Base-by-base conservation (phyloP, 352 stramenopile species). In the Globisporangium solare region DNA sequence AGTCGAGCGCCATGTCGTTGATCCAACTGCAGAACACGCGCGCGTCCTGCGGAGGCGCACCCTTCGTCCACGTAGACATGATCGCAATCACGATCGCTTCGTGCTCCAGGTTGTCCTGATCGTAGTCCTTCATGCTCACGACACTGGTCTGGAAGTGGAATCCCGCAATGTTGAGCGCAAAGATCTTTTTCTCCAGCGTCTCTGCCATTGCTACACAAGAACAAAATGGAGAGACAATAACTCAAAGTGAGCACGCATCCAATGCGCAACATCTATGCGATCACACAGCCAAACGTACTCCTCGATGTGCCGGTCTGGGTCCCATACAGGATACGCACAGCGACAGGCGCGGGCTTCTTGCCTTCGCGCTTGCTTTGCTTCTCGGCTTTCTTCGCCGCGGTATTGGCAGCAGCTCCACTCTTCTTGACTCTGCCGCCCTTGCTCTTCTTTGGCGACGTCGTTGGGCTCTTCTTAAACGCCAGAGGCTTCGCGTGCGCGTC, bases 21-120 rank as follows among this genome's bases (percentile, higher is more conserved):
- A 96, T 77, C 86, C 87, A 97, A 20, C 71, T 74, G 66, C 82
- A 94, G 60, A 96, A 94, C 37, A 91, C 62, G 11, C 73, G 70
- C 20, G 83, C 83, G 51, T 88, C 81, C 56, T 93, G 71, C 4
- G 87, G 86, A 1, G 88, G 82, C 27, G 73, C 63, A 39, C 88
- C 88, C 21, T 85, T 71, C 31, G 83, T 91, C 84, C 85, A 96
- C 20, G 88, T 96, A 20, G 86, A 92, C 60, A 96, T 59, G 50
- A 96, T 76, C 1, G 80, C 81, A 18, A 96, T 74, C 43, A 96
- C 82, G 42, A 95, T 81, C 22, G 63, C 47, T 43, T 96, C 87
- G 27, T 94, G 80, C 77, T 95, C 88, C 41, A 96, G 63, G 60
- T 96, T 94, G 70, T 96, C 87, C 56, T 92, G 84, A 47, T 94